Evolutionary conservation across 23 red algal species (phyloP), one percentile per base, ranked within the genome.

Genomic region (Gracilaria vermiculophylla): DNA sequence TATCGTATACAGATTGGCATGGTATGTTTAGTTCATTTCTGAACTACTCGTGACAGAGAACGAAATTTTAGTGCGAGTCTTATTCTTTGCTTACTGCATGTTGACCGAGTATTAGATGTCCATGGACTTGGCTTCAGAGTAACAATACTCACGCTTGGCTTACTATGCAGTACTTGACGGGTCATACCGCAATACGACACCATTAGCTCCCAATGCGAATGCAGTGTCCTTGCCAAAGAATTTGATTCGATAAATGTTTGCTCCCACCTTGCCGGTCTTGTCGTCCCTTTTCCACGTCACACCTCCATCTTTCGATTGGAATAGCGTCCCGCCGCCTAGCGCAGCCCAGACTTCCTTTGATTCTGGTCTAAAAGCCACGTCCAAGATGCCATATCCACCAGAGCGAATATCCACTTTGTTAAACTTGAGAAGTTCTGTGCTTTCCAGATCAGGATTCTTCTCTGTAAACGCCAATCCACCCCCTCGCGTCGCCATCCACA

Each of bases 351-450:
- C 91, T 42, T 98, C 92, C 5, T 73, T 31, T 21, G 89, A 83
- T 12, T 42, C 82, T 10, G 92, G 92, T 45, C 92, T 66, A 54
- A 92, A 97, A 0, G 92, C 87, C 6, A 98, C 92, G 66, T 98
- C 92, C 9, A 98, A 50, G 56, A 98, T 98, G 14, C 92, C 96
- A 75, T 98, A 98, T 21, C 96, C 96, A 36, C 96, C 96, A 40
- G 81, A 91, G 47, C 91, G 89, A 61, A 94, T 77, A 83, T 98
- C 91, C 51, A 95, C 87, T 81, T 92, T 95, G 47, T 98, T 80
- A 33, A 98, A 98, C 11, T 85, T 78, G 39, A 98, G 88, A 25
- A 69, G 66, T 11, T 90, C 71, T 6, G 85, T 94, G 25, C 47
- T 79, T 74, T 83, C 83, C 79, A 98, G 42, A 23, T 92, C 79